These are phyloP conservation scores for Vitis amurensis DNA, from an alignment of 164 flowering plant species.

Conservation along the genomic window DNA sequence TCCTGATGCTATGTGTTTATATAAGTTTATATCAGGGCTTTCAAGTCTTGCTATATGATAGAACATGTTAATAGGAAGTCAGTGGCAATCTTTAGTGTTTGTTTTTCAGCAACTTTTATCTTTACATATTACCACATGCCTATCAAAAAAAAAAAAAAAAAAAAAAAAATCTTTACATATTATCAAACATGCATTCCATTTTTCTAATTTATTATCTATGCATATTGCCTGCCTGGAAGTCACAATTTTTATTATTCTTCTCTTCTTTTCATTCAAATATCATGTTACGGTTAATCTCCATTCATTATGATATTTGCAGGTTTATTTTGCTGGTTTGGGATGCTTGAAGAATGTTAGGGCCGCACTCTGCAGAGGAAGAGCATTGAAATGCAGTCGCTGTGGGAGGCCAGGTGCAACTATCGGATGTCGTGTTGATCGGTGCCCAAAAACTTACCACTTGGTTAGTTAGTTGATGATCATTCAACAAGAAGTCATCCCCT, in stretches of 20 bases:
- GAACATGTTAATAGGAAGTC: constrained; percentile 22
- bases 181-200: no score
- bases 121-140: background rate
- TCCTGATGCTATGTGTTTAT: constrained; percentile 6
- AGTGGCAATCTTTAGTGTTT: constrained; percentile 13
- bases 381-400: constrained; percentile 91
- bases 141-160: no score
- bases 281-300: constrained; percentile 2
- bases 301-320: constrained; percentile 46
- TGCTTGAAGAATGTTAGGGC: constrained; percentile 89
- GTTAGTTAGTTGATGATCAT: constrained; percentile 35
- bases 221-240: background rate
- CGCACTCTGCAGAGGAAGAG: constrained; percentile 92
- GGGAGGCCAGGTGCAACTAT: constrained; percentile 97
- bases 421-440: constrained; percentile 98
- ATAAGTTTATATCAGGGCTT: constrained; percentile 9
- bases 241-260: no score
- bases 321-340: constrained; percentile 95
- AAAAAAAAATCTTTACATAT: no score
- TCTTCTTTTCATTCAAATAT: background rate
- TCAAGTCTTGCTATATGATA: constrained; percentile 11
- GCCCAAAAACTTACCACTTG: constrained; percentile 97
- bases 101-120: constrained; percentile 1
- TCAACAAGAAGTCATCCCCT: constrained; percentile 3
- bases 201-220: no score